These are phyloP conservation scores for Colletotrichum sojae DNA, from an alignment of 2,329 filamentous ascomycete genomes.

Conservation along the genomic window DNA sequence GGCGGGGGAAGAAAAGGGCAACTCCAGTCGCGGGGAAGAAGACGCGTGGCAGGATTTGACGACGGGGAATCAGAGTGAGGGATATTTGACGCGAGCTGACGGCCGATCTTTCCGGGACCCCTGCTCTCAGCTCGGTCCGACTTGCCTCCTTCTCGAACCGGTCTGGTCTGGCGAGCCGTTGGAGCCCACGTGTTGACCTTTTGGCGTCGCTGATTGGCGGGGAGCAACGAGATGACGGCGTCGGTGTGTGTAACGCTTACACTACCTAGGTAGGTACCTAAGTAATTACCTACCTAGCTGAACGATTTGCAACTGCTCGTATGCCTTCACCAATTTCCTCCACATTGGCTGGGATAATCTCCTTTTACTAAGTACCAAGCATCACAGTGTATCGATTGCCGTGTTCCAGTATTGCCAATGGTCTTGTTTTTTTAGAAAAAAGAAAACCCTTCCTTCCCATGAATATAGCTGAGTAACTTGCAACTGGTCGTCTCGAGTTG, in stretches of 20 bases:
- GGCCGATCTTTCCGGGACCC: not conserved
- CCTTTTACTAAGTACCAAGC: too few relatives aligned
- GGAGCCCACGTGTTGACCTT: not conserved
- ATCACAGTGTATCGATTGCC: too few relatives aligned
- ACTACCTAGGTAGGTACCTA: too few relatives aligned
- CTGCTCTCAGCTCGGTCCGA: not conserved
- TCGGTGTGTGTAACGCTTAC: not conserved
- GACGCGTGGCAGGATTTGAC: constrained; percentile 16
- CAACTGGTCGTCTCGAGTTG: too few relatives aligned
- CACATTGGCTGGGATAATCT: too few relatives aligned
- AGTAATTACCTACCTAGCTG: too few relatives aligned
- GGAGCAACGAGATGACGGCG: not conserved
- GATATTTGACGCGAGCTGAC: constrained; percentile 33
- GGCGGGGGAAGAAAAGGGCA: constrained; percentile 11
- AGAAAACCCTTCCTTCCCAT: too few relatives aligned
- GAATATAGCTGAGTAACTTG: too few relatives aligned
- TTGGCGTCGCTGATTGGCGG: not conserved
- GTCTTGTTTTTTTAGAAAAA: too few relatives aligned
- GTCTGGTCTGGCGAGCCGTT: not conserved
- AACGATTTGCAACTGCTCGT: too few relatives aligned
- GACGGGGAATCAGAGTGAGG: not conserved
- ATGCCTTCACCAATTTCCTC: too few relatives aligned
- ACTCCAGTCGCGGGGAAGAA: constrained; percentile 10
- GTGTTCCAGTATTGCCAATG: too few relatives aligned
- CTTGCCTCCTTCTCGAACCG: not conserved